These are phyloP conservation scores for Waltergamsia citrina DNA, from an alignment of 2,329 filamentous ascomycete species.

Conservation along the genomic window DNA sequence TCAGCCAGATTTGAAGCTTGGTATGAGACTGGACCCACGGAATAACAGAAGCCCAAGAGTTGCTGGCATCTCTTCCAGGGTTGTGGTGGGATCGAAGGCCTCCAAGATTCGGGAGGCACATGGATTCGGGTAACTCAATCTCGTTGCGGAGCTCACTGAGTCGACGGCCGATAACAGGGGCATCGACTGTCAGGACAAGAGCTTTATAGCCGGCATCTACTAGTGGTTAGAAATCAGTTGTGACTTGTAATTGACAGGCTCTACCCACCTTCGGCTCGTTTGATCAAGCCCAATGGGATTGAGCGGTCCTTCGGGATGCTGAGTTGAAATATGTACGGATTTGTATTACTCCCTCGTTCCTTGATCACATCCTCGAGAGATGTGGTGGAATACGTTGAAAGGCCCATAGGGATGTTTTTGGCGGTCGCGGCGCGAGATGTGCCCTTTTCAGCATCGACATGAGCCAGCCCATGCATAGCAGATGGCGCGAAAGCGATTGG, in stretches of 20 bases:
- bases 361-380: conserved; percentile 12
- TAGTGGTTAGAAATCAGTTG: neutral
- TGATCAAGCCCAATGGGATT: conserved; percentile 10
- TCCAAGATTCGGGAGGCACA: conserved; percentile 21
- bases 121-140: conserved; percentile 38
- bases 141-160: conserved; percentile 37
- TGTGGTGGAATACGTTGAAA: conserved; percentile 13
- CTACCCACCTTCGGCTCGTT: conserved; percentile 10
- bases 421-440: conserved; percentile 30
- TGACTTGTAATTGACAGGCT: neutral
- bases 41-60: conserved; percentile 56
- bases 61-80: conserved; percentile 36
- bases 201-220: conserved; percentile 31
- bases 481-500: conserved; percentile 45
- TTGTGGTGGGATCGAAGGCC: conserved; percentile 38
- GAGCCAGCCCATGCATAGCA: conserved; percentile 44
- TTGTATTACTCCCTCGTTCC: conserved; percentile 7
- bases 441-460: conserved; percentile 39
- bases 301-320: conserved; percentile 12
- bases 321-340: conserved; percentile 14
- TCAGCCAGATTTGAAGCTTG: conserved; percentile 31
- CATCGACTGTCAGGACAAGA: conserved; percentile 49
- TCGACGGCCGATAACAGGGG: conserved; percentile 37
- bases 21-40: conserved; percentile 44
- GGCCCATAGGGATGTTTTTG: conserved; percentile 15